Base-by-base conservation (phyloP, 768 basidiomycete genomes). In the Lactarius indigo region DNA sequence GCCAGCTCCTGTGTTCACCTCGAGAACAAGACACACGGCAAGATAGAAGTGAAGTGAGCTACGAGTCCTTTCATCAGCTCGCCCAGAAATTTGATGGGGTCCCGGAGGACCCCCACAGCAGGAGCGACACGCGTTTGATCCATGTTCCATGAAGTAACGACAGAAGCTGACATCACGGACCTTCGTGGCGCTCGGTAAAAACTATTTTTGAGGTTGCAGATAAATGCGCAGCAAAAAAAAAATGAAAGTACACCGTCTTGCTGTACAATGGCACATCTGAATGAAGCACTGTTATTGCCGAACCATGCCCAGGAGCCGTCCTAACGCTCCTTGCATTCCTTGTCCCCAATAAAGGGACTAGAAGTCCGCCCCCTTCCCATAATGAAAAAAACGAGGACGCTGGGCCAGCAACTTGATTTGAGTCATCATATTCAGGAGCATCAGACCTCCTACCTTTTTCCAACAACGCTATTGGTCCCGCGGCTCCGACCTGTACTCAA, bases 371-470 rank as follows among this genome's bases (percentile, higher is more conserved):
- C 17, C 12, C 23, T 55, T n/a, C n/a, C 42, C 39, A n/a, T n/a
- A 60, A 55, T 12, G 54, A 42, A 59, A 59, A 33, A 37, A 57
- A 58, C 57, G 57, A 44, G 41, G 55, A 26, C 28, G 39, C 54
- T 28, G n/a, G 30, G 23, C 39, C 13, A 20, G 9, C 35, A 30
- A 60, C 30, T n/a, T 31, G 57, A 28, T 13, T 52, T 47, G 18
- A 59, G 31, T 23, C 31, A 35, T 57, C 33, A 57, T 44, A 31
- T 26, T 41, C 30, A 56, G 59, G 50, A 59, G 20, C 7, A 47
- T 42, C 17, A n/a, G 52, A 60, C 30, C 26, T 30, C 57, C 42
- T 31, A 50, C 64, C 57, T 59, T 35, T 39, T 47, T 39, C 44
- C n/a, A 20, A 23, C 28, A 35, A 59, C 28, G 20, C 35, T 39